Evolutionary conservation across 1,284 basidiomycete genomes (phyloP), one percentile per base, ranked within the genome.

Genomic region (Rhodotorula sp.): DNA sequence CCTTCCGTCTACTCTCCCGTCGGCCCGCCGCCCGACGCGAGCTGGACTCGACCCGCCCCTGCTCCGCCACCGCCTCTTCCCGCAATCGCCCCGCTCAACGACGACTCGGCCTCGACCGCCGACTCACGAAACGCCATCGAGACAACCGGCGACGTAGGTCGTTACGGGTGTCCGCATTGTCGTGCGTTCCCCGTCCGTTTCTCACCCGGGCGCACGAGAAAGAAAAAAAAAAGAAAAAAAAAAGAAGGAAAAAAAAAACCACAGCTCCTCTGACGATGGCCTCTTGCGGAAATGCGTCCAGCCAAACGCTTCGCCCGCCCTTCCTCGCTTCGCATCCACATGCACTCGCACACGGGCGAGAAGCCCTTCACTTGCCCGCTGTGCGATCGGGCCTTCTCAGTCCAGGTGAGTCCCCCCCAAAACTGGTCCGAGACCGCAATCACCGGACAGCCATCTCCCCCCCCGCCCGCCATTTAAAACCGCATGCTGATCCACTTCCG

Each of bases 291-390:
- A n/a, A n/a, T n/a, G n/a, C 9, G 2, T 18, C 24, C 56, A 72
- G 71, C 69, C 2, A 75, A 75, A 54, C 67, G 72, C n/a, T 75
- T 75, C 34, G 74, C 72, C 6, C 65, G 72, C 3, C 72, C 72
- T 0, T 74, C 72, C 1, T 71, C 72, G 2, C 65, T 75, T 1
- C 65, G 69, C 10, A 75, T 67, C 18, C 74, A 75, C 57, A 70
- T 74, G 31, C 70, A 68, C 48, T 74, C 74, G 55, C 74, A 75
- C 58, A 75, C 74, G 22, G 74, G 72, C 55, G 74, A 75, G 66
- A 74, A 74, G 55, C 74, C 74, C 0, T 75, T 75, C 67, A 63
- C 58, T 1, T 75, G 74, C 28, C 54, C 67, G 4, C 57, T 63
- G 7, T 75, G 74, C 62, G 67, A 66, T 16, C 60, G 74, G 9